phyloP scores from a whole-genome alignment of 2,329 filamentous ascomycete species.

The Triangularia setosa region DNA sequence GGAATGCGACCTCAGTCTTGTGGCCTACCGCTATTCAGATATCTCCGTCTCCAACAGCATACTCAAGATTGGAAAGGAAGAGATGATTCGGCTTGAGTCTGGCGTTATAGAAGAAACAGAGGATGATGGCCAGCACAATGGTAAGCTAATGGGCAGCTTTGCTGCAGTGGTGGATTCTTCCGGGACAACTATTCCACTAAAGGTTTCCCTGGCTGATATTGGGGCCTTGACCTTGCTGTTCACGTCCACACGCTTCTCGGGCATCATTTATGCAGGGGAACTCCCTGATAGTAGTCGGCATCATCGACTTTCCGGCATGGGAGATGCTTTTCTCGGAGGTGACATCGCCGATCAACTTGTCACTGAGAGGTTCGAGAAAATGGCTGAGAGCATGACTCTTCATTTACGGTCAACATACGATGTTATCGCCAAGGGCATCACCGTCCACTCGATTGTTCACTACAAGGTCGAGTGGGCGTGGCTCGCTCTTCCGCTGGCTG shows the following conservation, averaged over 20 bases:
- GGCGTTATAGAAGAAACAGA: not conserved
- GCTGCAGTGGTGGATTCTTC: conserved; percentile 2
- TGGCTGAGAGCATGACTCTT: conserved; percentile 21
- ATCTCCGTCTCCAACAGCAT: conserved; percentile 6
- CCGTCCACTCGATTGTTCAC: conserved; percentile 15
- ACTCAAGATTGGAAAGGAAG: not conserved
- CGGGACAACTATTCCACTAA: not conserved
- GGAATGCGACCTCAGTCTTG: conserved; percentile 18
- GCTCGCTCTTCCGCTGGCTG: conserved; percentile 8
- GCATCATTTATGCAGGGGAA: conserved; percentile 11
- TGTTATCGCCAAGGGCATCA: conserved; percentile 18
- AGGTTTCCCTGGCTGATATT: conserved; percentile 1
- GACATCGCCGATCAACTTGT: not conserved
- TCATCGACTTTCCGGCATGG: conserved; percentile 2
- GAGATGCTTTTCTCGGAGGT: conserved; percentile 9
- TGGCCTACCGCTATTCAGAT: conserved; percentile 13
- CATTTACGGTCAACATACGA: conserved; percentile 8
- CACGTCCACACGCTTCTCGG: conserved; percentile 11
- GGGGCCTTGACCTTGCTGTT: conserved; percentile 4
- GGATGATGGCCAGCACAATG: no score
- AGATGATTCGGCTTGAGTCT: not conserved
- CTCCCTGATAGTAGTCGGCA: not conserved
- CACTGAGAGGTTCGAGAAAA: conserved; percentile 2
- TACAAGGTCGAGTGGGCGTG: conserved; percentile 13
- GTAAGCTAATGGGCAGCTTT: not conserved